These are phyloP conservation scores for Amaranthus cruentus DNA, from an alignment of 148 eudicot species.

Conservation along the genomic window DNA sequence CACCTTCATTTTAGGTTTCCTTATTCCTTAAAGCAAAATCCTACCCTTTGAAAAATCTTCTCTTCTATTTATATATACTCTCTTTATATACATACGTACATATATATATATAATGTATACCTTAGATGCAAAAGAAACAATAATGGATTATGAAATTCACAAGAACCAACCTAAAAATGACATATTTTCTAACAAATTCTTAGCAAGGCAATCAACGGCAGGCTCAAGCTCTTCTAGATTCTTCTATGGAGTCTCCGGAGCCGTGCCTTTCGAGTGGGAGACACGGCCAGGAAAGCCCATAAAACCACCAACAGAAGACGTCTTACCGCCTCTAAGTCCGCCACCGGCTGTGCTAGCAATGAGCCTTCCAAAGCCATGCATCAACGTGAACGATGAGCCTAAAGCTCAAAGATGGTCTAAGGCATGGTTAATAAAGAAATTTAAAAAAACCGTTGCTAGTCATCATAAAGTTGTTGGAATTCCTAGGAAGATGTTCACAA, in stretches of 20 bases:
- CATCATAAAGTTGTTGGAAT: neutral
- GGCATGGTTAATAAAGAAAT: slow-evolving; percentile 26
- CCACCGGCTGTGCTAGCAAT: slow-evolving; percentile 47
- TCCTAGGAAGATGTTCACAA: neutral
- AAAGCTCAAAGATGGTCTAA: slow-evolving; percentile 26
- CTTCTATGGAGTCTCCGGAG: slow-evolving; percentile 41
- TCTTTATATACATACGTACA: neutral
- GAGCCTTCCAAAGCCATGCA: slow-evolving; percentile 36
- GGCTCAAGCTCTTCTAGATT: slow-evolving; percentile 36
- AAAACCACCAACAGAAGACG: slow-evolving; percentile 30
- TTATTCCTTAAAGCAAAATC: slow-evolving; percentile 9
- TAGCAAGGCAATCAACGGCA: slow-evolving; percentile 34
- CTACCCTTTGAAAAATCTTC: neutral
- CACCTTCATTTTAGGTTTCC: slow-evolving; percentile 4
- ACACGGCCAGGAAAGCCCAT: slow-evolving; percentile 63
- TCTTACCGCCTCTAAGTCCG: slow-evolving; percentile 48
- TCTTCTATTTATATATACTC: neutral
- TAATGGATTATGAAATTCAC: slow-evolving; percentile 12
- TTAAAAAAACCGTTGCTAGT: slow-evolving; percentile 7
- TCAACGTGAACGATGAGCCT: slow-evolving; percentile 7
- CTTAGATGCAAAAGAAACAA: neutral
- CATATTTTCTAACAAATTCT: slow-evolving; percentile 20
- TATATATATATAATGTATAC: neutral
- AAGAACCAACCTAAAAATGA: slow-evolving; percentile 14
- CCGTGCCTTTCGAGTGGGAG: slow-evolving; percentile 74